Percentiles rank a stretch among this genome's conserved stretches.
Conservation (phyloP, 345 rosid species). For the Hibiscus syriacus region DNA sequence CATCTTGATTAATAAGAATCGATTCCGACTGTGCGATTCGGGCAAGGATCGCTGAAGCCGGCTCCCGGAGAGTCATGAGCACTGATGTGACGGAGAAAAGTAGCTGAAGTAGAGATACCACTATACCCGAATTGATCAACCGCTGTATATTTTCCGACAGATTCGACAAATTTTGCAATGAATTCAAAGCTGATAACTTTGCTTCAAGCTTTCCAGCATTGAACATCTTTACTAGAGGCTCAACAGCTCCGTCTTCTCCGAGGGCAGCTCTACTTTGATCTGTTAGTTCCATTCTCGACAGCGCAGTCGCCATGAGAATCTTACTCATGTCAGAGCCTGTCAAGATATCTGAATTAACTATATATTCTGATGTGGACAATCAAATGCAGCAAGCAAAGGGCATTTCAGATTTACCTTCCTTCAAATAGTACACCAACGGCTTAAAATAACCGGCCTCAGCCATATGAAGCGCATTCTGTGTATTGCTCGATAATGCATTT, state of each 20-base stretch:
- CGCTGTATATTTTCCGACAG: slow-evolving; percentile 40
- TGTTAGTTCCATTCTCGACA: slow-evolving; percentile 60
- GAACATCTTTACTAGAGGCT: slow-evolving; percentile 55
- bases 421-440: slow-evolving; percentile 50
- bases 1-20: slow-evolving; percentile 45
- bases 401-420: slow-evolving; percentile 34
- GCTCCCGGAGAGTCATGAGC: slow-evolving; percentile 71
- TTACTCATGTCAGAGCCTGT: slow-evolving; percentile 71
- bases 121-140: slow-evolving; percentile 45
- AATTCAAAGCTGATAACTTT: slow-evolving; percentile 54
- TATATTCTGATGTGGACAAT: background rate
- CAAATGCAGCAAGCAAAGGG: background rate
- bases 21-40: slow-evolving; percentile 54
- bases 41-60: slow-evolving; percentile 65
- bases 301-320: slow-evolving; percentile 73
- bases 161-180: slow-evolving; percentile 46
- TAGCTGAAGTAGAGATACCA: slow-evolving; percentile 49
- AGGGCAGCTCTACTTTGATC: slow-evolving; percentile 54
- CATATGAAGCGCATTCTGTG: slow-evolving; percentile 72
- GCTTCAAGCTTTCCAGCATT: slow-evolving; percentile 64
- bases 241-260: slow-evolving; percentile 59
- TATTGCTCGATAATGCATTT: slow-evolving; percentile 47
- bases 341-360: slow-evolving; percentile 5
- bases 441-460: slow-evolving; percentile 74
- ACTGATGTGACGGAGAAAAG: slow-evolving; percentile 80